Percentiles rank a stretch among this genome's conserved stretches.
Conservation (phyloP, 2,329 filamentous ascomycete genomes). For the Alternaria brassicae region DNA sequence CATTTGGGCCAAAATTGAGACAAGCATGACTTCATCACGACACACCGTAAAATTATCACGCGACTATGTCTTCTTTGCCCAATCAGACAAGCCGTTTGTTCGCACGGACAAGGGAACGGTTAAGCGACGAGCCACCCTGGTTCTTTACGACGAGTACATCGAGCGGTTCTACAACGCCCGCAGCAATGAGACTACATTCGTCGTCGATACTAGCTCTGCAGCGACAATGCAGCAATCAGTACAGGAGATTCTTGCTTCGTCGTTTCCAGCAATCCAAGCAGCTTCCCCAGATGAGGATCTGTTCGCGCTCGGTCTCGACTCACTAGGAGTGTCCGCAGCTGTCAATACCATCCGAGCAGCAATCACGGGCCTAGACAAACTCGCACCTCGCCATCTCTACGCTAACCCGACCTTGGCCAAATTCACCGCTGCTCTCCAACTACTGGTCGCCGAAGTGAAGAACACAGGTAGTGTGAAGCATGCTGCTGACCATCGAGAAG, state of each 20-base stretch:
- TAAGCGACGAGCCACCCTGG: conserved; percentile 52
- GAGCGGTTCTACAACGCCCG: conserved; percentile 53
- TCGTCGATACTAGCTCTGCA: conserved; percentile 15
- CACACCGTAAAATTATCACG: conserved; percentile 53
- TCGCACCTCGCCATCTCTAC: conserved; percentile 49
- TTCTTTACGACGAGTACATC: conserved; percentile 56
- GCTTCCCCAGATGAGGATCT: conserved; percentile 39
- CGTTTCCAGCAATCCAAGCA: conserved; percentile 7
- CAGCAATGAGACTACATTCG: conserved; percentile 1
- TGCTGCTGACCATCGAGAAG: background rate
- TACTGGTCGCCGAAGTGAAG: background rate
- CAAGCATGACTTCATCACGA: conserved; percentile 51
- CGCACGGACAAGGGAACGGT: conserved; percentile 57
- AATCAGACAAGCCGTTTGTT: conserved; percentile 55
- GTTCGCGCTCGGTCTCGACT: conserved; percentile 46
- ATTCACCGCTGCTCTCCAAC: conserved; percentile 32
- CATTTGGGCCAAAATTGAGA: conserved; percentile 56
- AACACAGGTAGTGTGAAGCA: background rate
- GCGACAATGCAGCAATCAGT: conserved; percentile 14
- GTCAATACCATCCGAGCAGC: conserved; percentile 44
- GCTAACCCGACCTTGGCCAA: conserved; percentile 37
- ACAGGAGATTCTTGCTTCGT: conserved; percentile 13
- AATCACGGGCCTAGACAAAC: conserved; percentile 37
- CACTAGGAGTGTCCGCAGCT: conserved; percentile 36
- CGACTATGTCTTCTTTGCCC: conserved; percentile 53